Evolutionary conservation across 768 basidiomycete genomes (phyloP).

Genomic region (Trametes cubensis): DNA sequence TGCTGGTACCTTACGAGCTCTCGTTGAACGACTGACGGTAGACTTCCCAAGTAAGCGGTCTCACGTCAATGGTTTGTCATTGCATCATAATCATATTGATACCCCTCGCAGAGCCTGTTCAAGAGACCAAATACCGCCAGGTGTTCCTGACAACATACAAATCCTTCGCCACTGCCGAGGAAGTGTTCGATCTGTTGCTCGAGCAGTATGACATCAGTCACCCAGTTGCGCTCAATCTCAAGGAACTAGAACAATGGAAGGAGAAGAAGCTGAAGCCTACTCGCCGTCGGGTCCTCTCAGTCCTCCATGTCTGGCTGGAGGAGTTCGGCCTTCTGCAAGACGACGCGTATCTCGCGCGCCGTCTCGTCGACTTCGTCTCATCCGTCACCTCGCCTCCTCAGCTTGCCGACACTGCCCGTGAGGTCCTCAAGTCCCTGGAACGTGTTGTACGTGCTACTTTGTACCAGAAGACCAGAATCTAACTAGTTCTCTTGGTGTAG

Average conservation of each 20-base stretch:
- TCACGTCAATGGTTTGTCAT: neutral
- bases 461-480: too few relatives aligned
- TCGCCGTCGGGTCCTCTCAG: conserved; percentile 59
- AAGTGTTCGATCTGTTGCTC: conserved; percentile 69
- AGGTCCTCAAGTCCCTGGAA: conserved; percentile 55
- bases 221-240: conserved; percentile 38
- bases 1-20: conserved; percentile 68
- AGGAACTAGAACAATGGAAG: conserved; percentile 63
- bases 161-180: conserved; percentile 72
- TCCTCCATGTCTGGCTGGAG: conserved; percentile 65
- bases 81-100: neutral
- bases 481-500: neutral
- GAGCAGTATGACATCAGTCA: conserved; percentile 53
- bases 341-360: conserved; percentile 60
- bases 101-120: conserved; percentile 9
- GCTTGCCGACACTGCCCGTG: conserved; percentile 48
- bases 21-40: conserved; percentile 70
- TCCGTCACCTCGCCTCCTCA: conserved; percentile 41
- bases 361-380: conserved; percentile 57
- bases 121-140: conserved; percentile 44
- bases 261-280: conserved; percentile 61
- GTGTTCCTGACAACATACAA: conserved; percentile 86
- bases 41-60: conserved; percentile 59
- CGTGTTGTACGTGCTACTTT: conserved; percentile 48
- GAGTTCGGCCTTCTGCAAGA: conserved; percentile 63